Evolutionary conservation across 1,284 basidiomycete genomes (phyloP).

Genomic region (Malassezia yamatoensis): DNA sequence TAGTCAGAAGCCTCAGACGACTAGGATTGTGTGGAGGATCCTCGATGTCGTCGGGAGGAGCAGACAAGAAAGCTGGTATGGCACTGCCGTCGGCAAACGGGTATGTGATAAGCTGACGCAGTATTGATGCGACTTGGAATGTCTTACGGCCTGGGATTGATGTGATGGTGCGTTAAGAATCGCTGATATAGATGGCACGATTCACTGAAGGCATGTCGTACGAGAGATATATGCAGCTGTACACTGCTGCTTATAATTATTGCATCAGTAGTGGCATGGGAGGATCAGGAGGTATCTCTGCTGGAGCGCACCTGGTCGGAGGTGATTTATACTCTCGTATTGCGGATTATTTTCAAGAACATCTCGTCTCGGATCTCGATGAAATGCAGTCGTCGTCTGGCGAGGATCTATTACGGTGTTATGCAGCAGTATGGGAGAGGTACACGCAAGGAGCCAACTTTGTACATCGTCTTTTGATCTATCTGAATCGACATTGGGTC

Average conservation of each 20-base stretch:
- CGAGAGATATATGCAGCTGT: constrained; percentile 81
- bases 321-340: constrained; percentile 86
- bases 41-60: constrained; percentile 8
- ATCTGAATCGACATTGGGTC: constrained; percentile 98
- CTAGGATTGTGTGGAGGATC: constrained; percentile 2
- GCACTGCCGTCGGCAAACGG: constrained; percentile 14
- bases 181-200: constrained; percentile 21
- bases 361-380: constrained; percentile 50
- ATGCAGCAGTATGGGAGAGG: constrained; percentile 84
- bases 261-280: constrained; percentile 78
- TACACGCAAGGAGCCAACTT: constrained; percentile 95
- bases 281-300: constrained; percentile 15
- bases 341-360: constrained; percentile 69
- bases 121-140: constrained; percentile 70
- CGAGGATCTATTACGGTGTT: constrained; percentile 78
- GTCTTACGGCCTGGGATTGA: constrained; percentile 74
- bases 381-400: constrained; percentile 71
- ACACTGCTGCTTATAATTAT: constrained; percentile 84
- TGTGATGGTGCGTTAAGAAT: constrained; percentile 25
- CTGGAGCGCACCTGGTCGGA: constrained; percentile 83
- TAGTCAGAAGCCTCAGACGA: background rate
- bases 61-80: background rate
- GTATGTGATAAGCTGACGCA: constrained; percentile 10
- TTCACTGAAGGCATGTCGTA: constrained; percentile 79
- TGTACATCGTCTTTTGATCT: constrained; percentile 71